Evolutionary conservation across 1,284 basidiomycete genomes (phyloP).

Genomic region (Erythrobasidium hasegawianum): DNA sequence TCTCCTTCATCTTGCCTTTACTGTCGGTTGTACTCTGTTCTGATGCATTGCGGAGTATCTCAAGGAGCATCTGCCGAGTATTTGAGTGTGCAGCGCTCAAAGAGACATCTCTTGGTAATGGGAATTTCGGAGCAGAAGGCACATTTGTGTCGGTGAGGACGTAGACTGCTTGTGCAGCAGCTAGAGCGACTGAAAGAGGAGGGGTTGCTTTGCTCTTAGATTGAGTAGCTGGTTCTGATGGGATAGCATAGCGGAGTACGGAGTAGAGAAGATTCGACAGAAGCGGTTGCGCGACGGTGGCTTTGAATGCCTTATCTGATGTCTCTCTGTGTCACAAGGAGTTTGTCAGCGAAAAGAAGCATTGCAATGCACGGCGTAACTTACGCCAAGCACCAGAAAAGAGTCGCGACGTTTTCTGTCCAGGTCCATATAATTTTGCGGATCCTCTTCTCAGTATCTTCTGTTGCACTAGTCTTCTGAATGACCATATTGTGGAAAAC

Average conservation of each 20-base stretch:
- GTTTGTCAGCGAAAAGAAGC: too few species aligned
- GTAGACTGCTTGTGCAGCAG: constrained; percentile 74
- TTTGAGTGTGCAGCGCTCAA: constrained; percentile 24
- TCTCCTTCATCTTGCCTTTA: constrained; percentile 34
- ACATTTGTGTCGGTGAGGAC: constrained; percentile 83
- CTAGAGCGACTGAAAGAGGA: constrained; percentile 20
- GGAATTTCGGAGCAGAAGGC: constrained; percentile 49
- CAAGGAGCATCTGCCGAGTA: constrained; percentile 22
- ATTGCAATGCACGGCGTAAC: too few species aligned
- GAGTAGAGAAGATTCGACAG: constrained; percentile 28
- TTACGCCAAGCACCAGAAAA: constrained; percentile 89
- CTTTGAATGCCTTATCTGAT: constrained; percentile 80
- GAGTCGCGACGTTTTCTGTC: constrained; percentile 82
- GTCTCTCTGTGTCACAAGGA: constrained; percentile 74
- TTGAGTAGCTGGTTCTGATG: neutral
- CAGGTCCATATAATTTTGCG: constrained; percentile 76
- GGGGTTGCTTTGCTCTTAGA: constrained; percentile 3
- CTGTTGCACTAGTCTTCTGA: constrained; percentile 56
- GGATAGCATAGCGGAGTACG: constrained; percentile 16
- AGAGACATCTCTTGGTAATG: constrained; percentile 17
- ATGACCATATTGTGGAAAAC: constrained; percentile 1
- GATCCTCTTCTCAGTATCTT: constrained; percentile 58
- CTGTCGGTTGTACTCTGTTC: constrained; percentile 19
- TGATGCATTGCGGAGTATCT: constrained; percentile 6
- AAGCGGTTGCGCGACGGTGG: constrained; percentile 56